Percentiles rank a stretch among this genome's conserved stretches.
These are phyloP conservation scores for Xerocomus spinulosus DNA, from an alignment of 768 basidiomycete genomes.

Conservation along the genomic window DNA sequence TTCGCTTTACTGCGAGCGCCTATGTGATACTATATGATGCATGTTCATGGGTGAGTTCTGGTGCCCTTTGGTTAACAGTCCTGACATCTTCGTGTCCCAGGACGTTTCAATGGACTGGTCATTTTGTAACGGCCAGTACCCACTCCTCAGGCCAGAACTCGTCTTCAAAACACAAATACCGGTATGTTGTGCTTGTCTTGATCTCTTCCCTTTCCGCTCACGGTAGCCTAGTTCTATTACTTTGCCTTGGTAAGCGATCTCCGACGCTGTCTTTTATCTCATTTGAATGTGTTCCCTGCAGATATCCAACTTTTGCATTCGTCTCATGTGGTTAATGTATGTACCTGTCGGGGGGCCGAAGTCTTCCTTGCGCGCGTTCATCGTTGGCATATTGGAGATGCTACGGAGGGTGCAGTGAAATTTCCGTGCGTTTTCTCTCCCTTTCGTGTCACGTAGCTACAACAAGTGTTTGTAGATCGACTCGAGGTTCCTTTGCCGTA, in stretches of 20 bases:
- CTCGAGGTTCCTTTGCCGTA: conserved; percentile 85
- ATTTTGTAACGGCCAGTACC: conserved; percentile 52
- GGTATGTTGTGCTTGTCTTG: conserved; percentile 33
- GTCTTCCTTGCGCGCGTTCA: conserved; percentile 56
- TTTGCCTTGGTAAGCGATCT: conserved; percentile 58
- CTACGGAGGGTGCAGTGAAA: conserved; percentile 87
- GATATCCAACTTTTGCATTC: conserved; percentile 63
- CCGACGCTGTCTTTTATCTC: background rate
- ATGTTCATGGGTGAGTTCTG: conserved; percentile 65
- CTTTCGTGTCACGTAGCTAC: background rate
- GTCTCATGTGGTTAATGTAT: conserved; percentile 82
- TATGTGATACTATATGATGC: conserved; percentile 71
- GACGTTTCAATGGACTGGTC: conserved; percentile 96
- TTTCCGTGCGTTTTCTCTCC: conserved; percentile 55
- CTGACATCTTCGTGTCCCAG: conserved; percentile 34
- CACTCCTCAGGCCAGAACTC: conserved; percentile 67
- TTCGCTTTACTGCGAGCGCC: conserved; percentile 58
- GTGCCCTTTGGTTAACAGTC: background rate
- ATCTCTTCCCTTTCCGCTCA: background rate
- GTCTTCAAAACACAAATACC: conserved; percentile 62
- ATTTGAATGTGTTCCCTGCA: background rate
- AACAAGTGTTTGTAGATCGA: conserved; percentile 43
- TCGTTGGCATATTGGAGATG: conserved; percentile 69
- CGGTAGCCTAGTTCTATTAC: conserved; percentile 59
- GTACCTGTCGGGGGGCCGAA: conserved; percentile 53